Conservation (phyloP, 106 monocot genomes). For the Dioscorea alata region DNA sequence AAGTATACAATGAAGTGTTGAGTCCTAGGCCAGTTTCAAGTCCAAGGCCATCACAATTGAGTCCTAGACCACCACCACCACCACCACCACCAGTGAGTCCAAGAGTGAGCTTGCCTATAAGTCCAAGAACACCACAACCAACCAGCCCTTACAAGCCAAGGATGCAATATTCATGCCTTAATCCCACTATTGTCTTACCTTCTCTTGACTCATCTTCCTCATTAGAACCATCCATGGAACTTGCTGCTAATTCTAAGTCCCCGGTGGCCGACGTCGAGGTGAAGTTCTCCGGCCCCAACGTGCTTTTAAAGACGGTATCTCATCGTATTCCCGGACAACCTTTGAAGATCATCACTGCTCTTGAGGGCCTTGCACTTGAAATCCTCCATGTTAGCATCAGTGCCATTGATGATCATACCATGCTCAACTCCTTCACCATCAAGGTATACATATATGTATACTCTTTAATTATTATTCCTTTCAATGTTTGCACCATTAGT, state of each 20-base stretch:
- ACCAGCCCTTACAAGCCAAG: constrained; percentile 67
- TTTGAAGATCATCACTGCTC: constrained; percentile 61
- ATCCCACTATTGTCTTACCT: neutral
- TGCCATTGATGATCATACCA: constrained; percentile 54
- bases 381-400: constrained; percentile 77
- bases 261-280: constrained; percentile 74
- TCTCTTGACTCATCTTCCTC: constrained; percentile 30
- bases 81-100: constrained; percentile 32
- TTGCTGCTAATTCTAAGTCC: constrained; percentile 41
- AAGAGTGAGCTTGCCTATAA: constrained; percentile 12
- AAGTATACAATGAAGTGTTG: constrained; percentile 62
- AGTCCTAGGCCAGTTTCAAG: constrained; percentile 33
- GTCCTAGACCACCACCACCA: constrained; percentile 23
- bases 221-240: constrained; percentile 10
- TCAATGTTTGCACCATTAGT: too few relatives aligned
- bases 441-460: constrained; percentile 42
- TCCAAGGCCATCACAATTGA: constrained; percentile 39
- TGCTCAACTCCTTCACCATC: constrained; percentile 91
- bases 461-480: too few relatives aligned
- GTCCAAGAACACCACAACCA: constrained; percentile 58
- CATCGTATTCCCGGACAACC: constrained; percentile 65
- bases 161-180: constrained; percentile 7
- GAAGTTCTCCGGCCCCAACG: constrained; percentile 72
- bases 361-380: constrained; percentile 76
- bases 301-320: constrained; percentile 76